Evolutionary conservation across 106 monocot genomes (phyloP).

Genomic region (Chionographis japonica): DNA sequence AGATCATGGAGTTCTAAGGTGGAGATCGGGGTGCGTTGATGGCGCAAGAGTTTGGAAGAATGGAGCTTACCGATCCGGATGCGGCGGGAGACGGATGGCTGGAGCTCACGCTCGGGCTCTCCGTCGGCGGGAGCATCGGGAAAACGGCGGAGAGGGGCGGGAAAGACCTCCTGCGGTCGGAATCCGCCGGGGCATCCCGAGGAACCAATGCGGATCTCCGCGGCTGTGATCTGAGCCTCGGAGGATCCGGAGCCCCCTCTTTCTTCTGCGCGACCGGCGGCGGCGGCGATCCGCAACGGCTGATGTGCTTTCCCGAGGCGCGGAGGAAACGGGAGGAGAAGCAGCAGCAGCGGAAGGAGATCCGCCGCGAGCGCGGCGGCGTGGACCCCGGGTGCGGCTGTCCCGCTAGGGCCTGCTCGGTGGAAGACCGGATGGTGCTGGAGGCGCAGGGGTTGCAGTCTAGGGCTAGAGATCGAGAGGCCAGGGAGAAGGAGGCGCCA

Average conservation of each 20-base stretch:
- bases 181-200: too few relatives aligned
- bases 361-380: too few relatives aligned
- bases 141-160: not conserved
- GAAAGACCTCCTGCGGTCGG: too few relatives aligned
- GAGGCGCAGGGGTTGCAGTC: not conserved
- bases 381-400: too few relatives aligned
- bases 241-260: too few relatives aligned
- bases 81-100: not conserved
- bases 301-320: too few relatives aligned
- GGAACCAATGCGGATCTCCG: too few relatives aligned
- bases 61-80: not conserved
- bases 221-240: too few relatives aligned
- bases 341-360: too few relatives aligned
- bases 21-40: not conserved
- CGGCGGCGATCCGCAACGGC: too few relatives aligned
- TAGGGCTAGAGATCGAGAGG: slow-evolving; percentile 6
- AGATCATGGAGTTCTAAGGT: not conserved
- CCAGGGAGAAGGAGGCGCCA: slow-evolving; percentile 2
- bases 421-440: not conserved
- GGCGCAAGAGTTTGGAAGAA: not conserved
- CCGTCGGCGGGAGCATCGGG: slow-evolving; percentile 13
- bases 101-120: slow-evolving; percentile 17
- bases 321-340: too few relatives aligned
- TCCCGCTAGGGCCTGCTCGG: not conserved
- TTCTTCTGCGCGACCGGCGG: too few relatives aligned